phyloP scores from a whole-genome alignment of 768 basidiomycete species.

The Lactifluus volemus region DNA sequence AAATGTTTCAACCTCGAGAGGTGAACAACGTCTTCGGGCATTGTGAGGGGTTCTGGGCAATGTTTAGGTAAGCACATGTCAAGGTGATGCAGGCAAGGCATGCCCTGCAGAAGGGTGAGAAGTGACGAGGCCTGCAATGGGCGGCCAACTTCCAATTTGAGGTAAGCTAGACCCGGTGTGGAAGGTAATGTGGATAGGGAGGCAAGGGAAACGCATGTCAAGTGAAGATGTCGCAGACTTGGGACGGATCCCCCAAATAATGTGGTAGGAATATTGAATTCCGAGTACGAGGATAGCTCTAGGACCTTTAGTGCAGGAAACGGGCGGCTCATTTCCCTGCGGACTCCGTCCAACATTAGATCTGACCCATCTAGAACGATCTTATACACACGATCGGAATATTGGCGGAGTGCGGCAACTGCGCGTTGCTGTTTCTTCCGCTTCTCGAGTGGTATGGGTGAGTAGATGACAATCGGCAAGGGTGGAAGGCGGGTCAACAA shows the following conservation, averaged over 20 bases:
- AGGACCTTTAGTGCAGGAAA: not conserved
- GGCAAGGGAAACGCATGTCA: not conserved
- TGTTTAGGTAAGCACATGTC: not conserved
- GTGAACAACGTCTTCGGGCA: not conserved
- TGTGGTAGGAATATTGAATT: no score
- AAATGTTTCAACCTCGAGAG: not conserved
- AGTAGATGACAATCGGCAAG: not conserved
- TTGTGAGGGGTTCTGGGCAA: not conserved
- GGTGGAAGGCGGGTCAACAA: not conserved
- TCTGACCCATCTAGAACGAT: not conserved
- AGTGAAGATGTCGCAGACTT: not conserved
- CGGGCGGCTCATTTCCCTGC: not conserved
- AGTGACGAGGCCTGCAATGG: not conserved
- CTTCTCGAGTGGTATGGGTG: not conserved
- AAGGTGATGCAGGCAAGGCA: not conserved
- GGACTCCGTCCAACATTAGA: not conserved
- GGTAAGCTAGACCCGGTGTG: not conserved
- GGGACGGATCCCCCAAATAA: no score
- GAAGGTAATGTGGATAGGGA: not conserved
- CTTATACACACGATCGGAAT: not conserved
- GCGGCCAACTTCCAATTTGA: not conserved
- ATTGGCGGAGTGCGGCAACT: not conserved
- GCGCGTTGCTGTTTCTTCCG: no score
- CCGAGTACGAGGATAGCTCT: not conserved
- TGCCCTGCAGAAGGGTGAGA: not conserved